phyloP scores from a whole-genome alignment of 2,329 filamentous ascomycete genomes.

The Curvularia lunata region DNA sequence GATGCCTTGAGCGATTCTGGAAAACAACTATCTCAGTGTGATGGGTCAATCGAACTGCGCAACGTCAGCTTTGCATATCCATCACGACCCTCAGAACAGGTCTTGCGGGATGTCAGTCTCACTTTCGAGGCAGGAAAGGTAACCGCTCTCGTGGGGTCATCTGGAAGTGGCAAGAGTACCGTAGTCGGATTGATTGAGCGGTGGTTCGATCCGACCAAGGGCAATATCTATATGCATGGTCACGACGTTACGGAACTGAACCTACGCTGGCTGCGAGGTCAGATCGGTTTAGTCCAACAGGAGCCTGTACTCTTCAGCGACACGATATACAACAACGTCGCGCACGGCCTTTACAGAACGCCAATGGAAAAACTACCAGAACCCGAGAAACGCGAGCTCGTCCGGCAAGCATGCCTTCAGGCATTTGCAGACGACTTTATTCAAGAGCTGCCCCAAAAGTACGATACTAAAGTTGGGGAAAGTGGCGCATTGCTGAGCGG shows the following conservation, averaged over 20 bases:
- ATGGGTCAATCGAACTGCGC: not conserved
- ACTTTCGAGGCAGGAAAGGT: conserved; percentile 68
- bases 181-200: conserved; percentile 73
- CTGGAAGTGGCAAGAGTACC: conserved; percentile 54
- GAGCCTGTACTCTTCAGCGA: conserved; percentile 52
- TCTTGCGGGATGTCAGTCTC: conserved; percentile 66
- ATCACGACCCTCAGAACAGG: conserved; percentile 65
- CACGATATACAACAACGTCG: conserved; percentile 49
- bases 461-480: conserved; percentile 77
- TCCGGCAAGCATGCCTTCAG: conserved; percentile 47
- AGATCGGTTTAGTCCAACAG: conserved; percentile 53
- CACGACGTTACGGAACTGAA: conserved; percentile 41
- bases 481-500: conserved; percentile 78
- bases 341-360: conserved; percentile 47
- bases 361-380: conserved; percentile 60
- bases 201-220: conserved; percentile 67
- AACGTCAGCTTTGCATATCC: conserved; percentile 49
- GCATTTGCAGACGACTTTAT: conserved; percentile 51
- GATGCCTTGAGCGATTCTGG: not conserved
- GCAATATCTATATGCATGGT: conserved; percentile 37
- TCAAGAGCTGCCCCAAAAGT: conserved; percentile 60
- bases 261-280: conserved; percentile 54
- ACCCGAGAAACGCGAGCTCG: conserved; percentile 64
- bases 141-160: conserved; percentile 76
- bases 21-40: not conserved